These are phyloP conservation scores for Geotrichum fermentans DNA, from an alignment of 1,139 yeast genomes.

Conservation along the genomic window DNA sequence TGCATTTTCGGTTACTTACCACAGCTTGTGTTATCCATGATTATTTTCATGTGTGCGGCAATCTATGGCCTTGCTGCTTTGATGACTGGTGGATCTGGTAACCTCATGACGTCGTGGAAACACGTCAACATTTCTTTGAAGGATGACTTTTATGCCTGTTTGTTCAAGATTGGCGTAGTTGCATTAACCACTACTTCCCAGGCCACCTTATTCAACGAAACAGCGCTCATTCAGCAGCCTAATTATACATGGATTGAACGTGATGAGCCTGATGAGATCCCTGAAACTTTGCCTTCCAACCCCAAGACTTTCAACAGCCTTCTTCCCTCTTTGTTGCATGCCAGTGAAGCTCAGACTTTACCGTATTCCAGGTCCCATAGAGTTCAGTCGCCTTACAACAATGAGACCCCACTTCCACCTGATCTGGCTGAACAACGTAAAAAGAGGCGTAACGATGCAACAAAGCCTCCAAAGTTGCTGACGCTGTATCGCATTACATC, in stretches of 20 bases:
- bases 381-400: slow-evolving; percentile 12
- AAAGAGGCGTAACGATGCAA: neutral
- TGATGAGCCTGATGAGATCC: slow-evolving; percentile 6
- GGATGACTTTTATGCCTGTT: slow-evolving; percentile 64
- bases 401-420: slow-evolving; percentile 15
- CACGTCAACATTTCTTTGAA: slow-evolving; percentile 39
- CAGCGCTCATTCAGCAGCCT: slow-evolving; percentile 47
- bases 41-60: slow-evolving; percentile 47
- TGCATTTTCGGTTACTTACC: slow-evolving; percentile 57
- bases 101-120: slow-evolving; percentile 37
- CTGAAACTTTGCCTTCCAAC: neutral
- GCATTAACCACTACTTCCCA: slow-evolving; percentile 64
- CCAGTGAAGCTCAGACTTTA: neutral
- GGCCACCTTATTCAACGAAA: slow-evolving; percentile 60
- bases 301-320: neutral
- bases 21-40: slow-evolving; percentile 49
- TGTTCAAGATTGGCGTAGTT: slow-evolving; percentile 56
- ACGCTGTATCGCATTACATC: slow-evolving; percentile 11
- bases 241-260: slow-evolving; percentile 59
- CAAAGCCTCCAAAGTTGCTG: neutral
- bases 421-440: slow-evolving; percentile 7
- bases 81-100: slow-evolving; percentile 52
- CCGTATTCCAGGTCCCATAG: neutral
- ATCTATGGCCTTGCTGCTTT: slow-evolving; percentile 54
- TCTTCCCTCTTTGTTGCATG: slow-evolving; percentile 13